phyloP scores from a whole-genome alignment of 2,329 filamentous ascomycete genomes.

The Sporothrix phasma region DNA sequence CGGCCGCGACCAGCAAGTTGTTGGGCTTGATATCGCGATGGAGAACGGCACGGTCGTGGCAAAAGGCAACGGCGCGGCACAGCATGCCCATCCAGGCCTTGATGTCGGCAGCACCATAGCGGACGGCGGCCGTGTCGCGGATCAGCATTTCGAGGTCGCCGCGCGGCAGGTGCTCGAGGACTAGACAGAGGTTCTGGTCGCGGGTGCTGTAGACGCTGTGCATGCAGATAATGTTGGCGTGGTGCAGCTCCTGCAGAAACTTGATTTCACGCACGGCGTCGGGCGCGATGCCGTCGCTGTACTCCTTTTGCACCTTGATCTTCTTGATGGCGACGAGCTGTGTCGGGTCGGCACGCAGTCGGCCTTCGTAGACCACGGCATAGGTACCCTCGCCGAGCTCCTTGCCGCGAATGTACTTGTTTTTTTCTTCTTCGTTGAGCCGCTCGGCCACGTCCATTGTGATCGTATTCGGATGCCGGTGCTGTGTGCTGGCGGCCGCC shows the following conservation, averaged over 20 bases:
- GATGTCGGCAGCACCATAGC: conserved; percentile 81
- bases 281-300: conserved; percentile 82
- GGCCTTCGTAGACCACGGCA: conserved; percentile 85
- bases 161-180: conserved; percentile 87
- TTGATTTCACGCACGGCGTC: conserved; percentile 95
- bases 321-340: conserved; percentile 85
- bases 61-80: conserved; percentile 87
- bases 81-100: conserved; percentile 99
- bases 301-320: conserved; percentile 79
- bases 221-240: conserved; percentile 91
- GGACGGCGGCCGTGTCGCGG: conserved; percentile 66
- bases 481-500: neutral
- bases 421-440: conserved; percentile 70
- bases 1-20: conserved; percentile 87
- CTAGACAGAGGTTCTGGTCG: conserved; percentile 90
- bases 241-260: conserved; percentile 84
- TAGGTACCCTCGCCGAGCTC: conserved; percentile 96
- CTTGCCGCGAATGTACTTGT: conserved; percentile 73
- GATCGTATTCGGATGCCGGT: conserved; percentile 18
- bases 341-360: conserved; percentile 61
- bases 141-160: conserved; percentile 94
- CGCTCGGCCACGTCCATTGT: conserved; percentile 61
- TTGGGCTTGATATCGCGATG: conserved; percentile 99
- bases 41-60: conserved; percentile 85
- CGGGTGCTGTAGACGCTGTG: conserved; percentile 92